Conservation (phyloP, 305 asterid species). For the Fraxinus floribunda region DNA sequence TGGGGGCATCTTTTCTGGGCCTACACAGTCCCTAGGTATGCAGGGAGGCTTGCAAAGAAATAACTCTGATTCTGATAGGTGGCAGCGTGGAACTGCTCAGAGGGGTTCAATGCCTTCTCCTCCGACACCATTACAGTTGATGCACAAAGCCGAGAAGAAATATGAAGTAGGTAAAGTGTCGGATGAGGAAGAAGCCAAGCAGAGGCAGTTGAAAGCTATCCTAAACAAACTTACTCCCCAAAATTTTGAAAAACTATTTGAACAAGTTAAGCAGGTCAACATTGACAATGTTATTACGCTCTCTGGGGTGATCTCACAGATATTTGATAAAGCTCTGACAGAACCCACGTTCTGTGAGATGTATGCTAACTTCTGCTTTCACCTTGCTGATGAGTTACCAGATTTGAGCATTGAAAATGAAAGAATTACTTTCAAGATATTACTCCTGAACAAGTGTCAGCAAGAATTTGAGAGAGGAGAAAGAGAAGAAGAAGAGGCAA, state of each 20-base stretch:
- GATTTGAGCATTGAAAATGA: constrained; percentile 40
- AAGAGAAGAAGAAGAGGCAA: constrained; percentile 50
- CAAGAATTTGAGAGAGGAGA: constrained; percentile 56
- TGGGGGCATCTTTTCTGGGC: constrained; percentile 33
- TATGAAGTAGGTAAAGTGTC: constrained; percentile 46
- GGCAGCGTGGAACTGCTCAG: constrained; percentile 44
- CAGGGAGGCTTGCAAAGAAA: constrained; percentile 39
- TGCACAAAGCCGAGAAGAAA: constrained; percentile 51
- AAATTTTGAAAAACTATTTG: constrained; percentile 49
- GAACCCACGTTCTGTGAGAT: constrained; percentile 56
- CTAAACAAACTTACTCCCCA: constrained; percentile 56
- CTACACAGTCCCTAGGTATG: constrained; percentile 33
- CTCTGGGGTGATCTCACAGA: constrained; percentile 49
- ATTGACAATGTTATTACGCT: constrained; percentile 43
- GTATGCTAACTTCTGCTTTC: constrained; percentile 51
- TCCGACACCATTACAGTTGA: constrained; percentile 41
- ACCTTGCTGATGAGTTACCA: constrained; percentile 41
- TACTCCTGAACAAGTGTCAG: constrained; percentile 51
- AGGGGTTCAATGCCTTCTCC: constrained; percentile 49
- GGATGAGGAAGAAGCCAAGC: constrained; percentile 52
- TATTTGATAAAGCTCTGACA: constrained; percentile 52
- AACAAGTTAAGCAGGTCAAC: constrained; percentile 49
- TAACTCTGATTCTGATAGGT: constrained; percentile 44
- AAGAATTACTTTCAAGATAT: constrained; percentile 47
- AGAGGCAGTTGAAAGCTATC: constrained; percentile 46